phyloP scores from a whole-genome alignment of 1,284 basidiomycete species.

The Malassezia slooffiae region DNA sequence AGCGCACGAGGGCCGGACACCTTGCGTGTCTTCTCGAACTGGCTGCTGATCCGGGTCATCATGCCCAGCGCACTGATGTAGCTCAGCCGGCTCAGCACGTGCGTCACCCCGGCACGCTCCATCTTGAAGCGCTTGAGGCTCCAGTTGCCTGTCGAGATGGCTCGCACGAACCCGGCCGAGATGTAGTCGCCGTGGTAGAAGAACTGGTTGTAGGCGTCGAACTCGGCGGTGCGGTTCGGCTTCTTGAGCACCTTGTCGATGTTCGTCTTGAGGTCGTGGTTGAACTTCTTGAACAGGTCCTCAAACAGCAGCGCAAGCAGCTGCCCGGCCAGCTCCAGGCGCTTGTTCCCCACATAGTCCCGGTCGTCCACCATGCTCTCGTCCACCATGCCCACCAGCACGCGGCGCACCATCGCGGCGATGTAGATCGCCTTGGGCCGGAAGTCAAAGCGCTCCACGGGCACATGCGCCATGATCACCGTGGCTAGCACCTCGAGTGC shows the following conservation, averaged over 20 bases:
- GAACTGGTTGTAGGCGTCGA: conserved; percentile 89
- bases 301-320: conserved; percentile 88
- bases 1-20: conserved; percentile 94
- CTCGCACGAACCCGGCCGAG: conserved; percentile 88
- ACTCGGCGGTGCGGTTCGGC: conserved; percentile 83
- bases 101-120: conserved; percentile 98
- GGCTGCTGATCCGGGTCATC: conserved; percentile 98
- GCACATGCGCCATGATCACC: conserved; percentile 92
- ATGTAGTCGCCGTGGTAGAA: conserved; percentile 76
- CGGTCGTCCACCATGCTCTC: conserved; percentile 95
- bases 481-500: conserved; percentile 91
- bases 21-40: conserved; percentile 99
- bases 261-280: conserved; percentile 83
- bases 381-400: conserved; percentile 91
- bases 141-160: conserved; percentile 99
- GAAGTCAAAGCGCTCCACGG: conserved; percentile 81
- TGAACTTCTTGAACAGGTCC: conserved; percentile 98
- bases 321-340: conserved; percentile 92
- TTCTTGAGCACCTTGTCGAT: conserved; percentile 99
- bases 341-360: conserved; percentile 98
- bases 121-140: conserved; percentile 98
- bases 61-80: conserved; percentile 98
- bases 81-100: conserved; percentile 84
- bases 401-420: conserved; percentile 90
- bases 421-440: conserved; percentile 93